Percentiles rank a stretch among this genome's conserved stretches.
These are phyloP conservation scores for Takashimella koratensis DNA, from an alignment of 1,284 basidiomycete genomes.

Conservation along the genomic window DNA sequence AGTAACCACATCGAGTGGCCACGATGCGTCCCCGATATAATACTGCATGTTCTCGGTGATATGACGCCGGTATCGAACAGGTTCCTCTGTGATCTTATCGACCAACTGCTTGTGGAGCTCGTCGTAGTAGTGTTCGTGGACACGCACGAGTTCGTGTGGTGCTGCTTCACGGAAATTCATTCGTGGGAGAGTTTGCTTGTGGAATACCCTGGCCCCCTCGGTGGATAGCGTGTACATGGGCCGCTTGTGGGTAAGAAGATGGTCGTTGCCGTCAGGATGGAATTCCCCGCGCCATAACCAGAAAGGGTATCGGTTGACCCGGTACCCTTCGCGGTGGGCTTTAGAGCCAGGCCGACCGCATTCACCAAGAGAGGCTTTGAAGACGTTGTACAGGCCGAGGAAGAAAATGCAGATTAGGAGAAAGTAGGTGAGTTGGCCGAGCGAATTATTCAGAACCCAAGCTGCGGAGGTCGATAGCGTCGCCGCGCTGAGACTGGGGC, in stretches of 20 bases:
- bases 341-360: neutral
- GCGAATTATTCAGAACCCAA: constrained; percentile 16
- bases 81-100: neutral
- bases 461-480: constrained; percentile 27
- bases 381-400: constrained; percentile 29
- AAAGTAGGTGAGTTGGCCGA: constrained; percentile 18
- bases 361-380: neutral
- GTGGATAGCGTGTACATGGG: neutral
- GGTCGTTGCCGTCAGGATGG: neutral
- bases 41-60: neutral
- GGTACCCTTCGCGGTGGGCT: neutral
- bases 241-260: neutral
- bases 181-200: neutral
- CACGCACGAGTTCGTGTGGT: neutral
- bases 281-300: neutral
- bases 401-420: constrained; percentile 23
- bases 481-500: constrained; percentile 16
- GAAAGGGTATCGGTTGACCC: neutral
- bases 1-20: neutral
- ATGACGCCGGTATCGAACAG: neutral
- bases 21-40: neutral
- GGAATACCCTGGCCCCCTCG: neutral
- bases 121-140: neutral
- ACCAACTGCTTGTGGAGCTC: neutral
- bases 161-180: neutral